Evolutionary conservation across 2,329 filamentous ascomycete species (phyloP).

Genomic region (Claviceps sp.): DNA sequence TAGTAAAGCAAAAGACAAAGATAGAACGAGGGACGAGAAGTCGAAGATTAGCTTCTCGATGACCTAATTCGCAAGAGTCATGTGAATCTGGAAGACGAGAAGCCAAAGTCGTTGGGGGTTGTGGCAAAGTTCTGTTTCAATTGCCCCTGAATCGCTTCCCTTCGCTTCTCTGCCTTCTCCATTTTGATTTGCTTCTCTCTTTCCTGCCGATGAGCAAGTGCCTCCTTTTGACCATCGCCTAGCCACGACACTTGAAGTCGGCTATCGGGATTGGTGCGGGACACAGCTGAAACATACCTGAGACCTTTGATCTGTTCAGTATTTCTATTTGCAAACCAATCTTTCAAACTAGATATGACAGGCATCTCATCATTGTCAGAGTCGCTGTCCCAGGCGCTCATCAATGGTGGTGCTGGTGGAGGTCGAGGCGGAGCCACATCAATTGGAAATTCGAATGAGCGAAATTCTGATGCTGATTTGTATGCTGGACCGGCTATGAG

Average conservation of each 20-base stretch:
- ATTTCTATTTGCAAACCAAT: constrained; percentile 7
- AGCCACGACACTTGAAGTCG: constrained; percentile 11
- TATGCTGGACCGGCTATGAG: neutral
- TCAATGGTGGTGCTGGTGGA: constrained; percentile 5
- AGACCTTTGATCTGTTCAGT: constrained; percentile 3
- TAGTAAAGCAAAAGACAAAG: neutral
- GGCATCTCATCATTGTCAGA: constrained; percentile 17
- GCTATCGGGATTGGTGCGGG: constrained; percentile 7
- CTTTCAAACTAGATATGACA: constrained; percentile 6
- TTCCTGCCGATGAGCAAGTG: neutral
- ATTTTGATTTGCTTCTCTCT: constrained; percentile 1
- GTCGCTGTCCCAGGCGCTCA: constrained; percentile 20
- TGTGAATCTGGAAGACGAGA: neutral
- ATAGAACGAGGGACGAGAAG: neutral
- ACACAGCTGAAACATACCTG: neutral
- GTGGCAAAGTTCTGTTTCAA: neutral
- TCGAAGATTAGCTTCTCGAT: neutral
- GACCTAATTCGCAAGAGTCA: neutral
- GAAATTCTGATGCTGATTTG: neutral
- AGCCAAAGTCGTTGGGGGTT: constrained; percentile 1
- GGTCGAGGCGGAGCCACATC: constrained; percentile 5
- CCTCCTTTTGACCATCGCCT: constrained; percentile 11
- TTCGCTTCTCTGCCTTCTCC: constrained; percentile 4
- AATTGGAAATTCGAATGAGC: neutral
- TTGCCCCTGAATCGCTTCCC: neutral